phyloP scores from a whole-genome alignment of 176 grass and related monocot species.

The Tillandsia fasciculata region DNA sequence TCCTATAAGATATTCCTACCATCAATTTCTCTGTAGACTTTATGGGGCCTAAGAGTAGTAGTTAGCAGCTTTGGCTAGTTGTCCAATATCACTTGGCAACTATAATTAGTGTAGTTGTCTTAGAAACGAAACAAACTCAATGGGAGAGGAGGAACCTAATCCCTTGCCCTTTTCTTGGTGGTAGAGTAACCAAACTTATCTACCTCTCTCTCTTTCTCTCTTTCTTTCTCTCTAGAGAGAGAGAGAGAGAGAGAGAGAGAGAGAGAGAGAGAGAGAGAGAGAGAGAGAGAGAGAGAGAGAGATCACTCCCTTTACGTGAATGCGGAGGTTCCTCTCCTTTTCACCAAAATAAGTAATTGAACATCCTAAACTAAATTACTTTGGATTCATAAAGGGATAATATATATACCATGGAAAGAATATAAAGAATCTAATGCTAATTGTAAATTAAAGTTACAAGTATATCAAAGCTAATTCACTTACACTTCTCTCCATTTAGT shows the following conservation, averaged over 20 bases:
- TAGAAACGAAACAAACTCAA: slow-evolving; percentile 12
- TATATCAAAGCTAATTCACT: too few relatives aligned
- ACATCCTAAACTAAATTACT: neutral
- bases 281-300: neutral
- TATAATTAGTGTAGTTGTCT: neutral
- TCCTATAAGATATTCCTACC: neutral
- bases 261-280: neutral
- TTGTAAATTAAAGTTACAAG: too few relatives aligned
- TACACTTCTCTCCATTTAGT: too few relatives aligned
- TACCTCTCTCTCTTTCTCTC: neutral
- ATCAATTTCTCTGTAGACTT: neutral
- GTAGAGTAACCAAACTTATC: slow-evolving; percentile 20
- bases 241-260: neutral
- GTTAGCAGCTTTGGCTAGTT: neutral
- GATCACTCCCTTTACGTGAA: slow-evolving; percentile 21
- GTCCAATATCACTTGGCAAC: neutral
- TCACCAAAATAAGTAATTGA: neutral
- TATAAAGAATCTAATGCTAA: too few relatives aligned
- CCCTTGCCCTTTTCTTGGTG: slow-evolving; percentile 16
- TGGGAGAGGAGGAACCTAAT: slow-evolving; percentile 7
- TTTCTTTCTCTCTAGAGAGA: slow-evolving; percentile 1
- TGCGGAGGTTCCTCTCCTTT: neutral
- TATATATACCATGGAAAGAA: neutral
- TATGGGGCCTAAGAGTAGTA: neutral
- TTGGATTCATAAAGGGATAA: neutral